A percentile compares a stretch with the other conserved stretches of the same genome.
Conservation (phyloP, 2,329 filamentous ascomycete genomes). For the Pyrenochaeta sp. region DNA sequence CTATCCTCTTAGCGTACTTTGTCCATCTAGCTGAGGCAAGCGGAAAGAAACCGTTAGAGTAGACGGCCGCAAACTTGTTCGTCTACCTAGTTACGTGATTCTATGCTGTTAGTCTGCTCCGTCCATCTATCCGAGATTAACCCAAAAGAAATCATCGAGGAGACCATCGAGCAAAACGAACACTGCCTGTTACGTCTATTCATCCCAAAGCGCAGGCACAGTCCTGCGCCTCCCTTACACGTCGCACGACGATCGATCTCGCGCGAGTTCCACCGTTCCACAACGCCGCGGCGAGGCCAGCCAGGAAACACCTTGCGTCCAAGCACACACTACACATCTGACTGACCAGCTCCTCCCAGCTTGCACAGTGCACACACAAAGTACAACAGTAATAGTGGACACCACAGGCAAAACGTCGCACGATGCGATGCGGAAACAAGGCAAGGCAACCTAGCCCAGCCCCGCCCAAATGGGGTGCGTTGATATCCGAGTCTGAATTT, state of each 20-base stretch:
- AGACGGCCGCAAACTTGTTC: too few species aligned
- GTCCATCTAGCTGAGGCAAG: too few species aligned
- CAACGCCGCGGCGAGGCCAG: not conserved
- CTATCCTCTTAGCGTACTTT: too few species aligned
- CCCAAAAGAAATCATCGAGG: too few species aligned
- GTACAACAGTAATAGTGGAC: too few species aligned
- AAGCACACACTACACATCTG: conserved; percentile 13
- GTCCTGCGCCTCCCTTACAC: conserved; percentile 6
- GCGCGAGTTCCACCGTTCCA: not conserved
- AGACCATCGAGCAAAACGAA: too few species aligned
- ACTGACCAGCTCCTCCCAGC: conserved; percentile 17
- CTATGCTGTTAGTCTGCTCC: too few species aligned
- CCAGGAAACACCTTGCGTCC: conserved; percentile 14
- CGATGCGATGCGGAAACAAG: conserved; percentile 11
- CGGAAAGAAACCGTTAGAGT: too few species aligned
- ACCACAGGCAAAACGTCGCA: conserved; percentile 11
- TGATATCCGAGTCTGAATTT: conserved; percentile 15
- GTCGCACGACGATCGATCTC: conserved; percentile 7
- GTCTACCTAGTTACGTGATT: too few species aligned
- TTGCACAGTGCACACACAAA: too few species aligned
- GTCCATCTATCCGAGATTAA: too few species aligned
- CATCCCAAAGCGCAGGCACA: not conserved
- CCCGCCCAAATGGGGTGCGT: not conserved
- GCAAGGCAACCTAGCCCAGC: not conserved
- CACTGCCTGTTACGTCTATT: too few species aligned